Percentiles rank a stretch among this genome's conserved stretches.
phyloP scores from a whole-genome alignment of 2,329 filamentous ascomycete genomes.

The Penicillium sp. region DNA sequence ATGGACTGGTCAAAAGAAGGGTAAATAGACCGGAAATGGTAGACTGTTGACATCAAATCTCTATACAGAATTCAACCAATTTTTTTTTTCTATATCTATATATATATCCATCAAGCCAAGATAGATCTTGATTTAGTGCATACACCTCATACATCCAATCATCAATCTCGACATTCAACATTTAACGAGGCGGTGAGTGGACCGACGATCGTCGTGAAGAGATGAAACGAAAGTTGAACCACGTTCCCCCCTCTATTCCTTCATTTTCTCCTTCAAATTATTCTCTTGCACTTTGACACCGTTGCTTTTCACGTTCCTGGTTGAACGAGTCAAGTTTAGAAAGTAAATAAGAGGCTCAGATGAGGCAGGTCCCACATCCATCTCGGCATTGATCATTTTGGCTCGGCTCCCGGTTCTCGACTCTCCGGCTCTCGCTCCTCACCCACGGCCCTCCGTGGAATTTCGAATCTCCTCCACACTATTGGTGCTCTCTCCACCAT shows the following conservation, averaged over 20 bases:
- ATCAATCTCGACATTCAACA: slow-evolving; percentile 4
- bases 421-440: not conserved
- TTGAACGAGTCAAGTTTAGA: slow-evolving; percentile 5
- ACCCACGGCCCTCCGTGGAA: not conserved
- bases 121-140: slow-evolving; percentile 2
- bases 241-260: slow-evolving; percentile 9
- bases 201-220: slow-evolving; percentile 8
- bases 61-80: not conserved
- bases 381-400: slow-evolving; percentile 1
- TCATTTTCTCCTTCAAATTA: not conserved
- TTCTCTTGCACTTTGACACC: not conserved
- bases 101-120: not conserved
- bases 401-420: not conserved
- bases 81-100: too few species aligned
- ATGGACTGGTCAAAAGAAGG: not conserved
- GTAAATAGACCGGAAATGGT: slow-evolving; percentile 8
- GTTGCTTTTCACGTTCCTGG: slow-evolving; percentile 5
- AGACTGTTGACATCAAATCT: not conserved
- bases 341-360: not conserved
- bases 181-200: slow-evolving; percentile 12
- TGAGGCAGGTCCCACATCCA: slow-evolving; percentile 10
- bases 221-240: slow-evolving; percentile 23
- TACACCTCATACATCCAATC: slow-evolving; percentile 2
- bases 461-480: not conserved
- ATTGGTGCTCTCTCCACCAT: slow-evolving; percentile 23